phyloP scores from a whole-genome alignment of 371 early-diverging fungal genomes.

The Saksenaea vasiformis region DNA sequence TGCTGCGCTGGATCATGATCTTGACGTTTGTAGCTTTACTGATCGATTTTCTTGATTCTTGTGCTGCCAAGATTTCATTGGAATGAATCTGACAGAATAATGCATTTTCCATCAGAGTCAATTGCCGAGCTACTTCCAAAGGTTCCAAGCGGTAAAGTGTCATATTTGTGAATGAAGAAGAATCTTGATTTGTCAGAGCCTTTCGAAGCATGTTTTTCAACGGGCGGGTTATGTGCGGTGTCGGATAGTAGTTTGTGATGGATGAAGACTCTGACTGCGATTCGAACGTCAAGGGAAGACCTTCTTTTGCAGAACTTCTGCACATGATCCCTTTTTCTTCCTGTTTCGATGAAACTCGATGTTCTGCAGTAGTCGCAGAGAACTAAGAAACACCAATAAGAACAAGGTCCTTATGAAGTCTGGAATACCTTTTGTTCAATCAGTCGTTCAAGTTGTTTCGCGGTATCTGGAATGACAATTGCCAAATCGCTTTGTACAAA shows the following conservation, averaged over 20 bases:
- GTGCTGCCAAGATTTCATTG: constrained; percentile 59
- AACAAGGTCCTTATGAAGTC: not conserved
- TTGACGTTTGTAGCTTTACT: constrained; percentile 48
- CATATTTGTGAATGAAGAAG: not conserved
- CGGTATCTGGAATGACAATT: constrained; percentile 39
- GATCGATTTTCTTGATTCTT: constrained; percentile 59
- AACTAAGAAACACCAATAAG: not conserved
- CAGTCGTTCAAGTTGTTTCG: constrained; percentile 39
- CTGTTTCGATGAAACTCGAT: not conserved
- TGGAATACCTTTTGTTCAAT: constrained; percentile 34
- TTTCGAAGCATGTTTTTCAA: constrained; percentile 35
- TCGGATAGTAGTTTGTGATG: constrained; percentile 9
- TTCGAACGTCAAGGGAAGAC: not conserved
- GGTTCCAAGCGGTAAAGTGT: constrained; percentile 65
- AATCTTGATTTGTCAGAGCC: constrained; percentile 20
- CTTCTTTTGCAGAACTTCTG: not conserved
- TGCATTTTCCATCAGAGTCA: constrained; percentile 68
- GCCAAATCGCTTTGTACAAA: constrained; percentile 34
- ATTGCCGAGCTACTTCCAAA: constrained; percentile 74
- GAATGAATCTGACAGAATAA: constrained; percentile 64
- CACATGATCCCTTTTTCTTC: not conserved
- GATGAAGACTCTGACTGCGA: not conserved
- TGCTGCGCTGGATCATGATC: constrained; percentile 54
- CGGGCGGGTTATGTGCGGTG: constrained; percentile 31
- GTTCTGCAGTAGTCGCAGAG: not conserved